Evolutionary conservation across 441 rosid genomes (phyloP).

Genomic region (Corymbia calophylla): DNA sequence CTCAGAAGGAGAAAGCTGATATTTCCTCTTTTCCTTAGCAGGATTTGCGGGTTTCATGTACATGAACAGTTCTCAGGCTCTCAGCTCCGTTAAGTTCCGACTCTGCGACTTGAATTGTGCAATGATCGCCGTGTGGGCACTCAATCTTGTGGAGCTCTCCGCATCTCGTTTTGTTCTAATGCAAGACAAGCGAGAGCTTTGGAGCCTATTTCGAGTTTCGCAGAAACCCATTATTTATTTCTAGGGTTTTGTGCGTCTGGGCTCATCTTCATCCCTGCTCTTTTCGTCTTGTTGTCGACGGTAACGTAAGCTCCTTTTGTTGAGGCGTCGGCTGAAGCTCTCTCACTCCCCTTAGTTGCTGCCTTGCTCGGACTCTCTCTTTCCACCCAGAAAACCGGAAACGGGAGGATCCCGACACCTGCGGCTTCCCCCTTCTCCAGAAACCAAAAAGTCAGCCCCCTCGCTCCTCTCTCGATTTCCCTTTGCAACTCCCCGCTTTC

Average conservation of each 20-base stretch:
- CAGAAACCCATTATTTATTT: not conserved
- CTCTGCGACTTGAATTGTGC: not conserved
- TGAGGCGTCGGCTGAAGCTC: too few species aligned
- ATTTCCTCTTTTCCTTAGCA: not conserved
- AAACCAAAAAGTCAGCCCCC: too few species aligned
- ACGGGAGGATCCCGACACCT: too few species aligned
- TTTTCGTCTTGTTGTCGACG: not conserved
- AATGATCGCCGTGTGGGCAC: not conserved
- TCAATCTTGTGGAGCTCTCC: not conserved
- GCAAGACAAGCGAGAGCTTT: not conserved
- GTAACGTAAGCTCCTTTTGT: not conserved
- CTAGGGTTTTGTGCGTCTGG: not conserved
- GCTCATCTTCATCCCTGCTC: not conserved
- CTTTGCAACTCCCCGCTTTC: too few species aligned
- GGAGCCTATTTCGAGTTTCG: not conserved
- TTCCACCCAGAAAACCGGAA: too few species aligned
- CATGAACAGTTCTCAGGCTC: not conserved
- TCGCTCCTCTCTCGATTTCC: too few species aligned
- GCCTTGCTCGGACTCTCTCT: too few species aligned
- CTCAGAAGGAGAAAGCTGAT: not conserved
- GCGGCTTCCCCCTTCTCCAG: too few species aligned
- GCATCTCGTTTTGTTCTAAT: not conserved
- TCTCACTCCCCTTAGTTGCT: too few species aligned
- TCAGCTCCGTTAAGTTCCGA: not conserved
- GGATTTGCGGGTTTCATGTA: not conserved